Percentiles rank a stretch among this genome's conserved stretches.
phyloP scores from a whole-genome alignment of 1,139 yeast genomes.

The Suhomyces ambrosiae region DNA sequence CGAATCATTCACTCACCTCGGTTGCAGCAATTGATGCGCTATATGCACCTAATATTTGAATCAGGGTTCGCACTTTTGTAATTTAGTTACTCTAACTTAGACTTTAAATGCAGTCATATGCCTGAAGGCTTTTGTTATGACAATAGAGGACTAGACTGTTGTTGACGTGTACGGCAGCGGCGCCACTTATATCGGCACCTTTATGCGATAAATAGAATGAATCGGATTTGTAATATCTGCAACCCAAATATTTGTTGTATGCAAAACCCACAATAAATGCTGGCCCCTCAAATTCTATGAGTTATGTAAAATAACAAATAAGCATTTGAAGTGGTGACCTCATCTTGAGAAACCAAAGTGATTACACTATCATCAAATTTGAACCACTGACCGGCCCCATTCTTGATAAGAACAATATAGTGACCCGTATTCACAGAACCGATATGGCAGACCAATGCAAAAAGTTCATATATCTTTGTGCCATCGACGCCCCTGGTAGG shows the following conservation, averaged over 20 bases:
- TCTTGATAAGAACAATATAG: constrained; percentile 78
- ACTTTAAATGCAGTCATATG: background rate
- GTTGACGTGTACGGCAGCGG: background rate
- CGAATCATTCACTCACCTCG: background rate
- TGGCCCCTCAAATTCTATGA: constrained; percentile 41
- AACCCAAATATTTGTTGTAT: no score
- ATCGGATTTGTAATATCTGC: no score
- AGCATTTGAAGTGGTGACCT: constrained; percentile 71
- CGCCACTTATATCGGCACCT: background rate
- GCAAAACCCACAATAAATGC: no score
- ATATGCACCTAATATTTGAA: background rate
- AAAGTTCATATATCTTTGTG: constrained; percentile 66
- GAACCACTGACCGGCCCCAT: constrained; percentile 76
- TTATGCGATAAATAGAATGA: background rate
- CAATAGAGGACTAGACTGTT: background rate
- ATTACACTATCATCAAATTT: constrained; percentile 89
- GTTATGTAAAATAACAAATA: constrained; percentile 79
- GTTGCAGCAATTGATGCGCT: background rate
- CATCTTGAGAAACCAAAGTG: constrained; percentile 62
- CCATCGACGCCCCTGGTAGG: constrained; percentile 22
- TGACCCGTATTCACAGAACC: constrained; percentile 97
- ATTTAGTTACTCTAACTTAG: no score
- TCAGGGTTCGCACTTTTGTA: background rate
- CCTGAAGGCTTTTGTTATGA: background rate
- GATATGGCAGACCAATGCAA: constrained; percentile 83